Conservation (phyloP, 73 alveolate species). For the Blepharisma japonicum region DNA sequence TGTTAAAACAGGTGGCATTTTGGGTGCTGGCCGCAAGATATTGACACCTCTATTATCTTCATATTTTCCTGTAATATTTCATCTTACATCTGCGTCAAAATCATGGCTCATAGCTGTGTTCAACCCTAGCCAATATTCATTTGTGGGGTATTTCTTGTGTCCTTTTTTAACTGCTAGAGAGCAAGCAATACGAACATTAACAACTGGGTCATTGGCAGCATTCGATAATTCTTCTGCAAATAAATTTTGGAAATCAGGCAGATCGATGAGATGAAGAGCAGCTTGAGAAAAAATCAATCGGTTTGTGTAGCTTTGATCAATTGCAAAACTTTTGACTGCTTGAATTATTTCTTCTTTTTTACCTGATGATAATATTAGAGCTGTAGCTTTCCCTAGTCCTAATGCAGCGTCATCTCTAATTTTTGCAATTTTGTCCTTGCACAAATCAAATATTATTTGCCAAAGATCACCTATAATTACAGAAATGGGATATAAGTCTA, state of each 20-base stretch:
- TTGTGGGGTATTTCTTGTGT: neutral
- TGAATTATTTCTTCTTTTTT: neutral
- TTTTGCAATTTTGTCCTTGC: constrained; percentile 1
- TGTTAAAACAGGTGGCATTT: neutral
- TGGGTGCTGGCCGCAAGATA: neutral
- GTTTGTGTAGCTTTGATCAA: neutral
- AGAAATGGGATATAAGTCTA: neutral
- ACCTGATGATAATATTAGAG: neutral
- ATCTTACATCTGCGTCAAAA: constrained; percentile 24
- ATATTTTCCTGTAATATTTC: neutral
- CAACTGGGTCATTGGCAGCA: neutral
- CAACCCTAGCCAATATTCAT: neutral
- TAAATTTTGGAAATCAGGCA: neutral
- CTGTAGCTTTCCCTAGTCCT: neutral
- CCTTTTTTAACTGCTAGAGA: neutral
- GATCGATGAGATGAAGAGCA: neutral
- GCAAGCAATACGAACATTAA: neutral
- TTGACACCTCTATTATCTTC: neutral
- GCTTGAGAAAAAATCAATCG: neutral
- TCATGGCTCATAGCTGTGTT: neutral
- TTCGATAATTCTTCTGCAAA: constrained; percentile 6
- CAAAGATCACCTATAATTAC: neutral
- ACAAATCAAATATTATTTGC: neutral
- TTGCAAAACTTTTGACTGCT: neutral
- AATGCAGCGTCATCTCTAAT: neutral